phyloP scores from a whole-genome alignment of 306 rosid genomes.

The Prosopis cineraria region DNA sequence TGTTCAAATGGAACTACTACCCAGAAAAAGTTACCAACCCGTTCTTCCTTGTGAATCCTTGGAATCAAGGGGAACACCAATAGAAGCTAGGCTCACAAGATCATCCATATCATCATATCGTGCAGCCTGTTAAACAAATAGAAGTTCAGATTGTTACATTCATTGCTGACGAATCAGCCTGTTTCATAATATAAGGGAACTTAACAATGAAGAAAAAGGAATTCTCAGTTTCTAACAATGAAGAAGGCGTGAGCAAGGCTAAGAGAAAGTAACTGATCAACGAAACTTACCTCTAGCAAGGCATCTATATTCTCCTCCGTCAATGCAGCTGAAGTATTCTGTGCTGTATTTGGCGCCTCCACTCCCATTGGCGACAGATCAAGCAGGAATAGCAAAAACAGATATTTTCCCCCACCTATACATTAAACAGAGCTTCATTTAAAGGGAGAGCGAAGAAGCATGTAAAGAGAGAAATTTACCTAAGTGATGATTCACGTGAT shows the following conservation, averaged over 20 bases:
- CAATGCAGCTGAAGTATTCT: constrained; percentile 25
- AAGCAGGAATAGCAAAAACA: background rate
- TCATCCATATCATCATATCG: constrained; percentile 75
- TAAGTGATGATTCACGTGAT: too few relatives aligned
- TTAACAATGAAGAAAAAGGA: background rate
- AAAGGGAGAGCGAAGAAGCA: too few relatives aligned
- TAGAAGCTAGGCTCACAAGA: constrained; percentile 51
- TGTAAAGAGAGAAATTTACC: too few relatives aligned
- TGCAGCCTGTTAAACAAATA: constrained; percentile 55
- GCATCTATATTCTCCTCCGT: constrained; percentile 51
- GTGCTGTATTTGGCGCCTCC: constrained; percentile 37
- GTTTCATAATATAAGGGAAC: background rate
- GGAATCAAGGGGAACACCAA: constrained; percentile 66
- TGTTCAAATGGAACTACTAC: background rate
- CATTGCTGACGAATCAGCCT: background rate
- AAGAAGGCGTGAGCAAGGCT: background rate
- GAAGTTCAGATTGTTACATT: constrained; percentile 3
- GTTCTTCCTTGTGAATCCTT: constrained; percentile 77
- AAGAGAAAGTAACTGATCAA: background rate
- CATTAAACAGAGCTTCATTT: background rate
- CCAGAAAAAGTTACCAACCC: constrained; percentile 40
- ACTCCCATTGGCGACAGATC: constrained; percentile 40
- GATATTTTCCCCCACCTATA: background rate
- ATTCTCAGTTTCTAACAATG: background rate
- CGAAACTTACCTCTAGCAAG: constrained; percentile 51